Evolutionary conservation across 306 rosid species (phyloP).

Genomic region (Ziziphus jujuba): DNA sequence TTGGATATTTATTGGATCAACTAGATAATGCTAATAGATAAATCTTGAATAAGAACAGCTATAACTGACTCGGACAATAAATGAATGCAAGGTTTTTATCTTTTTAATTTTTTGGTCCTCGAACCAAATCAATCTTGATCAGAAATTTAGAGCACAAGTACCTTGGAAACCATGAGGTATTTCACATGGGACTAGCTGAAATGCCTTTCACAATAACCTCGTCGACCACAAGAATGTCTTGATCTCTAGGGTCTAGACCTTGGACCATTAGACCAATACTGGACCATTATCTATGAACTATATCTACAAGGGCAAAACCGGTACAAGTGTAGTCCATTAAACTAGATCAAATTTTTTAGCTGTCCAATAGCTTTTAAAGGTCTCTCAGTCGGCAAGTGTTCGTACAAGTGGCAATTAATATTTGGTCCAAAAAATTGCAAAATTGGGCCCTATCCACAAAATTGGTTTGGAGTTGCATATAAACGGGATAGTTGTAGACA

Average conservation of each 20-base stretch:
- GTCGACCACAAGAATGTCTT: conserved; percentile 22
- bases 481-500: not conserved
- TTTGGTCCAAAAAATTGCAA: not conserved
- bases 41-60: not conserved
- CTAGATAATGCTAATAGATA: not conserved
- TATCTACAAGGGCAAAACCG: conserved; percentile 11
- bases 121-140: conserved; percentile 14
- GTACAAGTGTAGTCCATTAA: conserved; percentile 26
- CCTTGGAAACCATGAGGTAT: conserved; percentile 37
- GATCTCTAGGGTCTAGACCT: not conserved
- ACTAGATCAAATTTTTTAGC: conserved; percentile 12
- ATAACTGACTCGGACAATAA: conserved; percentile 18
- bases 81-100: conserved; percentile 1
- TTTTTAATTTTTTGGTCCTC: not conserved
- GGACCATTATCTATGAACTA: conserved; percentile 51
- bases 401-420: conserved; percentile 17
- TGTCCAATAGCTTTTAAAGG: conserved; percentile 4
- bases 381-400: not conserved
- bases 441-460: not conserved
- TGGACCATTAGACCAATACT: conserved; percentile 48
- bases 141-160: not conserved
- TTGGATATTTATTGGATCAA: not conserved
- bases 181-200: conserved; percentile 57
- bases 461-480: not conserved
- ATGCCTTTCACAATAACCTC: conserved; percentile 24